Base-by-base conservation (phyloP, 305 asterid species). In the Petunia hybrid region DNA sequence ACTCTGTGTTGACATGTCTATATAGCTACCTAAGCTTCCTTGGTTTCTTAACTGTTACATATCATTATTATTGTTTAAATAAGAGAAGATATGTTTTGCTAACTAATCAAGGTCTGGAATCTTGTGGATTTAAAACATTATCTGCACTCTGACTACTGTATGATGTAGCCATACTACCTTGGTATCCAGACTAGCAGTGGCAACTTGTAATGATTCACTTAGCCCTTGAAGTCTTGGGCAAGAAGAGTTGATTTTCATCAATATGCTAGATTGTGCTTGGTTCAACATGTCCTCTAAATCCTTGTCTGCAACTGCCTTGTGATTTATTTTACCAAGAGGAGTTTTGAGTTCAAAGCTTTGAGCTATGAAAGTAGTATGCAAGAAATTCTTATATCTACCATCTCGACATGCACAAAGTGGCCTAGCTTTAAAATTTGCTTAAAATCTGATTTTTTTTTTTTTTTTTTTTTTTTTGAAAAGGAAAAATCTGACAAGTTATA, bases 1-100 rank as follows among this genome's bases (percentile, higher is more conserved):
- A 12, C 13, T 39, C 82, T 82, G 56, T 48, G 16, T 31, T 48
- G 53, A 16, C 41, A 69, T 65, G 56, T 63, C 63, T 79, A 53
- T 55, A 45, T 39, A n/a, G 53, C 9, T 66, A 68, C 51, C 61
- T 79, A 6, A n/a, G 35, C 45, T 35, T 73, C 78, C 62, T 12
- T 45, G 5, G 13, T 48, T 73, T 12, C 12, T 48, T 73, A 48
- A 73, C 61, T 16, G 56, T 16, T 43, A 8, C 39, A 16, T 42
- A 16, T 43, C 16, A 42, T 67, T 68, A 43, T 42, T 68, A 43
- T 42, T 68, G n/a, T 42, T 68, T 43, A 42, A 51, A 64, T n/a
- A 68, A 68, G 62, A 68, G 62, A 10, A n/a, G 31, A 35, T 48
- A 6, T 12, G 12, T 12, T 48, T 71, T 38, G 45, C 77, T 48